These are phyloP conservation scores for Verticillium tricorpus DNA, from an alignment of 2,329 filamentous ascomycete genomes.

Conservation along the genomic window DNA sequence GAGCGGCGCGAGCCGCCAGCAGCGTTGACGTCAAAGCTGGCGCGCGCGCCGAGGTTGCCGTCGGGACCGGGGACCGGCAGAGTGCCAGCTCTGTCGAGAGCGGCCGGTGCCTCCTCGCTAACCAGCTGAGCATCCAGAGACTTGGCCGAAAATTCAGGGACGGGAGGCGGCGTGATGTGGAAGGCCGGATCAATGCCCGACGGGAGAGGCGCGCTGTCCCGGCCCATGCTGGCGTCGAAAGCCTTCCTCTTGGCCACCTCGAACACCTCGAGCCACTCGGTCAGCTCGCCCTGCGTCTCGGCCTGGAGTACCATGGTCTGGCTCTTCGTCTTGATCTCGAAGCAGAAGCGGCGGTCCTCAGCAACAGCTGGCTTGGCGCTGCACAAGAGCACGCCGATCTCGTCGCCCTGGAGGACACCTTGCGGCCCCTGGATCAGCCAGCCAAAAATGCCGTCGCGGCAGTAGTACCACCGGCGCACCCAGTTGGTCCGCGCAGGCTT, in stretches of 20 bases:
- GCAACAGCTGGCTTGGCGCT: conserved; percentile 86
- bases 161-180: conserved; percentile 81
- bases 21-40: conserved; percentile 66
- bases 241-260: conserved; percentile 92
- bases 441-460: conserved; percentile 92
- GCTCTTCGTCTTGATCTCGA: conserved; percentile 97
- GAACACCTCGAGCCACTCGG: conserved; percentile 90
- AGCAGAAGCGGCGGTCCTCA: conserved; percentile 93
- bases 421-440: conserved; percentile 82
- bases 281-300: conserved; percentile 87
- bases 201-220: conserved; percentile 39
- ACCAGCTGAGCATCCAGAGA: conserved; percentile 60
- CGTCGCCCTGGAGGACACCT: conserved; percentile 91
- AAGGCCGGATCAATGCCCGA: conserved; percentile 71
- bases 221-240: conserved; percentile 65
- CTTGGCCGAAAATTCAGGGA: conserved; percentile 87
- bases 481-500: conserved; percentile 89
- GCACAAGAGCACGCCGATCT: conserved; percentile 91
- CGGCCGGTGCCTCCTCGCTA: conserved; percentile 37
- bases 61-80: conserved; percentile 63
- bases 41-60: conserved; percentile 46
- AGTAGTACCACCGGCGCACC: conserved; percentile 92
- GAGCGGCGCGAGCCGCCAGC: conserved; percentile 44
- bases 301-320: conserved; percentile 85
- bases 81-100: conserved; percentile 57